Evolutionary conservation across 192 early-diverging fungal species (phyloP).

Genomic region (Tieghemiomyces parasiticus): DNA sequence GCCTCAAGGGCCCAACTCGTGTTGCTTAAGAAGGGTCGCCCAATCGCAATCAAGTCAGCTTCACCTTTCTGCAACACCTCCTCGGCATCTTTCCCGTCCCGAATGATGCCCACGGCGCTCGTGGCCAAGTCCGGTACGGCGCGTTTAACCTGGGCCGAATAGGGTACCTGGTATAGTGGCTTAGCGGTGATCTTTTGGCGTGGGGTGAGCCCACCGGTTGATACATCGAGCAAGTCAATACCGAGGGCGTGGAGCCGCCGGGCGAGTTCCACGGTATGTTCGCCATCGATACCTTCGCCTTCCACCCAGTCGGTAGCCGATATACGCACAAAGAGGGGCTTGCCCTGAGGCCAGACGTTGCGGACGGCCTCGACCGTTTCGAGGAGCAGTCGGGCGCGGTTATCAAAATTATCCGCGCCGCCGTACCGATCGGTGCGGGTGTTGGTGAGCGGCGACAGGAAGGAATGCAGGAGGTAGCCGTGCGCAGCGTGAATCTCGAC

Average conservation of each 20-base stretch:
- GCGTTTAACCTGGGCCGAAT: conserved; percentile 42
- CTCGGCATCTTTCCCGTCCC: conserved; percentile 46
- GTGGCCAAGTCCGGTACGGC: conserved; percentile 36
- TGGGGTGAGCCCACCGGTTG: conserved; percentile 54
- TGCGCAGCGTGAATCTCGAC: conserved; percentile 86
- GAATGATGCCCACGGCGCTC: conserved; percentile 59
- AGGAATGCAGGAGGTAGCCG: conserved; percentile 74
- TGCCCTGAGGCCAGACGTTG: conserved; percentile 54
- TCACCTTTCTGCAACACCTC: conserved; percentile 37
- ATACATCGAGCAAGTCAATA: conserved; percentile 75
- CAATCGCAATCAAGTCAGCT: conserved; percentile 66
- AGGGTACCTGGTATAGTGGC: conserved; percentile 52
- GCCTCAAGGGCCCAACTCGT: conserved; percentile 50
- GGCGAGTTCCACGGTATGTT: conserved; percentile 54
- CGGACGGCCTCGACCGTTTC: conserved; percentile 50
- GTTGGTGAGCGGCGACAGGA: conserved; percentile 70
- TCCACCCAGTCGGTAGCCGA: conserved; percentile 60
- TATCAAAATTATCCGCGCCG: conserved; percentile 79
- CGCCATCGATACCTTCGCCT: conserved; percentile 45
- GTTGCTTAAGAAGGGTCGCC: conserved; percentile 51
- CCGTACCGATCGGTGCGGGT: conserved; percentile 83
- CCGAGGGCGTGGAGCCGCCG: conserved; percentile 39
- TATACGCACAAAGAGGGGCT: conserved; percentile 74
- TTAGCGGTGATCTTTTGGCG: conserved; percentile 28
- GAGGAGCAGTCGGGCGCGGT: conserved; percentile 60